Conservation (phyloP, 352 stramenopile genomes). For the Globisporangium mamillatum region DNA sequence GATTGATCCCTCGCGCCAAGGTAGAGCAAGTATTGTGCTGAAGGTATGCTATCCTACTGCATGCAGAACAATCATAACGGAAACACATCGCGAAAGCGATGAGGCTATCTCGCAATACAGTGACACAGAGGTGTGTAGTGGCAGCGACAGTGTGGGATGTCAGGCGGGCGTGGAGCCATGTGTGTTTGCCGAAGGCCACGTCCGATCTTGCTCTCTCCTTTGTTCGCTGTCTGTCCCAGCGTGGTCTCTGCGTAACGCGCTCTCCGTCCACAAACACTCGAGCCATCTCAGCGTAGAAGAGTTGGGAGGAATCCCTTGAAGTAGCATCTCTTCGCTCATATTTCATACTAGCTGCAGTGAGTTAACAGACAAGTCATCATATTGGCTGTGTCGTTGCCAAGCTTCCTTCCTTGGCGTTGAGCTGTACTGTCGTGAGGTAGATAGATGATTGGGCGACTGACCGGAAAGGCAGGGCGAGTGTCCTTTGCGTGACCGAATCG, state of each 20-base stretch:
- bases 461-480: background rate
- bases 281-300: conserved; percentile 5
- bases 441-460: background rate
- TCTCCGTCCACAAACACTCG: background rate
- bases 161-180: background rate
- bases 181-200: background rate
- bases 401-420: background rate
- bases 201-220: conserved; percentile 5
- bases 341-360: background rate
- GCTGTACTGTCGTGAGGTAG: background rate
- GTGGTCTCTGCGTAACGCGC: background rate
- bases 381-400: background rate
- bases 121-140: background rate
- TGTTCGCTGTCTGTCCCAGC: background rate
- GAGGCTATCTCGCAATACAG: background rate
- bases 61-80: background rate
- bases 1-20: background rate
- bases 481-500: background rate
- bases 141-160: background rate
- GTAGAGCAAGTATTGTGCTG: background rate
- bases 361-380: background rate
- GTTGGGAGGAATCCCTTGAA: background rate
- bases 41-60: background rate
- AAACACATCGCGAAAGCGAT: background rate
- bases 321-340: background rate